Evolutionary conservation across 2,329 filamentous ascomycete species (phyloP), one percentile per base, ranked within the genome.

Genomic region (Nemania diffusa): DNA sequence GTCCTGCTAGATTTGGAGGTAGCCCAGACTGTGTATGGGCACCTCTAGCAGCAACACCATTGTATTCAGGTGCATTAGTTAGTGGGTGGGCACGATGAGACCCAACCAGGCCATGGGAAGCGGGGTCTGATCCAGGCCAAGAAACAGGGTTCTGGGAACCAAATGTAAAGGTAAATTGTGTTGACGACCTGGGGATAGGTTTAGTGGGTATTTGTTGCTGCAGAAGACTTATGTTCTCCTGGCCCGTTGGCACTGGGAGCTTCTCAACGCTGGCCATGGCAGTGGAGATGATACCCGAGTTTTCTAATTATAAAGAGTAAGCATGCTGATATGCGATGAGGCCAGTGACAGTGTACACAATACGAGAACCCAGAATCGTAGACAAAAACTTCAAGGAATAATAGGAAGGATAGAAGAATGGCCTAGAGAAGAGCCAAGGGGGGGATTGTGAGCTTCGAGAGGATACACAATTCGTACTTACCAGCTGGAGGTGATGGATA

Each of bases 151-250:
- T 93, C 77, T 96, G 93, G 1, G 94, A 95, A 75, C 97, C 92
- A 79, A 94, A 97, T 13, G 93, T 97, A 77, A 99, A 99, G 9
- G 96, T 99, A 78, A 99, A 99, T 74, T 97, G 93, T 0, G 92
- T 91, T 64, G 94, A 93, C 5, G 91, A 71, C 34, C 73, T 88
- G 4, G 92, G 89, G 40, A 86, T 89, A 3, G 87, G 77, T 74
- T 88, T 90, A 65, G 84, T 84, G 5, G 84, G 80, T 20, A 86
- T 82, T 78, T 91, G 89, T 76, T 93, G 91, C 64, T 93, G 90
- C 56, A 97, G 81, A 67, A 94, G 84, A 78, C 91, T 95, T 70
- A 91, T 84, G 79, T 93, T 96, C 76, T 95, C 92, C 76, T 93
- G 90, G 15, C 90, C 91, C 73, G 84, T 85, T 15, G 85, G 83